phyloP scores from a whole-genome alignment of 169 alveolate species.

The Pseudocohnilembus persalinus region DNA sequence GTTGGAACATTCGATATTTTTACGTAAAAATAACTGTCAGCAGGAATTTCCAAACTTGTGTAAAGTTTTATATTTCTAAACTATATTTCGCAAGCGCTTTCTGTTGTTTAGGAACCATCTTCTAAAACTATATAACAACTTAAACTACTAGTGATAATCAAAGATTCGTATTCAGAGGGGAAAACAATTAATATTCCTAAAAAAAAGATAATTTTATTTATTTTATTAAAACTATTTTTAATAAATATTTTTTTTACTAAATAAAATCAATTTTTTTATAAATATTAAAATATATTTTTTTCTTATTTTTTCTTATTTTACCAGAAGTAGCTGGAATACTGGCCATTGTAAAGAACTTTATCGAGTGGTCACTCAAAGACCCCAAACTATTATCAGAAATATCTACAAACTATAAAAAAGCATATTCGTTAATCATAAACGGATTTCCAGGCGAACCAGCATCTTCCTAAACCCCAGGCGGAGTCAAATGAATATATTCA shows the following conservation, averaged over 20 bases:
- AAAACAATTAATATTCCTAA: conserved; percentile 10
- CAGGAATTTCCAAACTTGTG: background rate
- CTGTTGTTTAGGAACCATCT: background rate
- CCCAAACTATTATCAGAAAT: conserved; percentile 3
- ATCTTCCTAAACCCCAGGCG: background rate
- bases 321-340: background rate
- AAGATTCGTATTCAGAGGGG: background rate
- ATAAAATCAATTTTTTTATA: too few species aligned
- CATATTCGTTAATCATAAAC: background rate
- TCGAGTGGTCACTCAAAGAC: conserved; percentile 1
- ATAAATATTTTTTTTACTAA: too few species aligned
- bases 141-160: background rate
- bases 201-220: too few species aligned
- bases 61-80: background rate
- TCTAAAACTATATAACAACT: background rate
- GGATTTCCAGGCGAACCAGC: too few species aligned
- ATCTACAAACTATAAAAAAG: background rate
- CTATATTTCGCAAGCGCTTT: background rate
- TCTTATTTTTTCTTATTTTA: too few species aligned
- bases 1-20: conserved; percentile 11
- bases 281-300: too few species aligned
- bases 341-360: background rate
- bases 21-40: background rate
- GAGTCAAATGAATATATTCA: conserved; percentile 17
- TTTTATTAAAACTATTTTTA: too few species aligned